Evolutionary conservation across 2,329 filamentous ascomycete genomes (phyloP), one percentile per base, ranked within the genome.

Genomic region (Neofusicoccum umdonicola): DNA sequence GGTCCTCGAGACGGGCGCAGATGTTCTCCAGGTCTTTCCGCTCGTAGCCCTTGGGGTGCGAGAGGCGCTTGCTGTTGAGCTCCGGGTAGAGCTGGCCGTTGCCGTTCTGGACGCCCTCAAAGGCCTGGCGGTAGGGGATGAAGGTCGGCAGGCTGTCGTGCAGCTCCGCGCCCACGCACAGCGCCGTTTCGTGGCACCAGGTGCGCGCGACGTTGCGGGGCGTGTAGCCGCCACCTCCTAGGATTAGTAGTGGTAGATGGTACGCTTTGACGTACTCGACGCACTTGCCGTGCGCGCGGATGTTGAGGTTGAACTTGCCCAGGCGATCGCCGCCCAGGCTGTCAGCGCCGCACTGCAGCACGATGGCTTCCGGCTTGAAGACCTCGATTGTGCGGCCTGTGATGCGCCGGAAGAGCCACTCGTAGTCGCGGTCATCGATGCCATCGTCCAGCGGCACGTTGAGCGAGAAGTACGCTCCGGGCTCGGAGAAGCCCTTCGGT

Each of bases 191-290:
- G 78, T 96, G 94, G 27, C 93, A 92, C 95, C 95, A 99, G 35
- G 94, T 93, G 62, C 95, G 90, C 47, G 95, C 95, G 6, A 99
- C 95, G 73, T 99, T 99, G 68, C 94, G 88, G 4, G 95, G 93
- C 13, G 95, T 99, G 79, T 99, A 99, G 34, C 95, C 95, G 64
- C 95, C 95, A 44, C 95, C 95, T 50, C 95, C 95, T 65, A 98
- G 91, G 63, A 99, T 87, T 57, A 99, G 88, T 67, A 98, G 84
- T 2, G 95, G 95, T 1, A 96, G 82, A 6, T 85, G 84, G 68
- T 93, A 87, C 52, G 83, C 86, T 78, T 98, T 98, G 77, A 93
- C 92, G 72, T 90, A 97, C 57, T 89, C 87, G 65, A 97, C 92
- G 76, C 95, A 99, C 68, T 90, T 89, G 62, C 93, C 94, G 78